Evolutionary conservation across 306 rosid genomes (phyloP).

Genomic region (Lotus japonicus): DNA sequence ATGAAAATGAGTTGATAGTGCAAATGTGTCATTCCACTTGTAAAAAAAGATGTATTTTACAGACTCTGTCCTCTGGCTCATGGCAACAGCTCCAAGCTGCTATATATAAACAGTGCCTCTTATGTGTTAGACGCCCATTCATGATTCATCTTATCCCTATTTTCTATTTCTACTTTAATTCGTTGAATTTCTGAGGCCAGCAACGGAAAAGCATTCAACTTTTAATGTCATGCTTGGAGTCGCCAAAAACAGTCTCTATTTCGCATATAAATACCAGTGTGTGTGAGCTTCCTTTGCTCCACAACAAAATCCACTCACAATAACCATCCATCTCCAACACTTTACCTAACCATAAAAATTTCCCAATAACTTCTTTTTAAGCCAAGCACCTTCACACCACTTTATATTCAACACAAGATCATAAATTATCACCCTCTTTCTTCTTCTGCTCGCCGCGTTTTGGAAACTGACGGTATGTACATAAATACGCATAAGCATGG

Average conservation of each 20-base stretch:
- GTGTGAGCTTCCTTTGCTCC: background rate
- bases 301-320: background rate
- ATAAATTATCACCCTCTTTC: background rate
- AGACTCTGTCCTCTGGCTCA: too few species aligned
- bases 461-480: slow-evolving; percentile 22
- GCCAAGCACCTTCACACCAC: too few species aligned
- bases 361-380: background rate
- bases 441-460: slow-evolving; percentile 23
- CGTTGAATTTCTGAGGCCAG: background rate
- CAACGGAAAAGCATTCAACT: background rate
- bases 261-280: background rate
- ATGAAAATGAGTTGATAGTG: too few species aligned
- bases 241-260: too few species aligned
- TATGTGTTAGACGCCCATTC: too few species aligned
- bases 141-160: background rate
- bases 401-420: background rate
- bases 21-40: too few species aligned
- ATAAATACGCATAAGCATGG: background rate
- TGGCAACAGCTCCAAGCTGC: too few species aligned
- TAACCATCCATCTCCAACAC: background rate
- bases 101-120: too few species aligned
- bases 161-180: background rate
- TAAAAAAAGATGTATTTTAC: too few species aligned
- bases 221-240: too few species aligned
- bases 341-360: background rate